Percentiles rank a stretch among this genome's conserved stretches.
Conservation (phyloP, 495 filamentous ascomycete genomes). For the Aspergillus affinis region DNA sequence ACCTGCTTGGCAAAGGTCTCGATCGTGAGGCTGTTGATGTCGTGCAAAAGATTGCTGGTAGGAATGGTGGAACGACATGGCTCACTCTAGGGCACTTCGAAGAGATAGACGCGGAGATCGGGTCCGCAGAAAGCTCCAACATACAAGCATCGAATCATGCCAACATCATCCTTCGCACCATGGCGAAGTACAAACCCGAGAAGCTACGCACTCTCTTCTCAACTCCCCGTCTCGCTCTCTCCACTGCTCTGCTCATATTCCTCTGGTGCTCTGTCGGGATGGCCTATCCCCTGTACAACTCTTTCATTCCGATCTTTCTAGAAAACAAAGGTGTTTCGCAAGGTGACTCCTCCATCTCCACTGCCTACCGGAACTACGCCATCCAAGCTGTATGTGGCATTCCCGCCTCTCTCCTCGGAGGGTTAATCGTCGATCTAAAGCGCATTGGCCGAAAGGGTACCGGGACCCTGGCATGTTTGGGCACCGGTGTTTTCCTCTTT, state of each 20-base stretch:
- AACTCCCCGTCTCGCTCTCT: slow-evolving; percentile 58
- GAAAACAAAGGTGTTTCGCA: slow-evolving; percentile 44
- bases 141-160: slow-evolving; percentile 21
- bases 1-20: slow-evolving; percentile 61
- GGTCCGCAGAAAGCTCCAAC: slow-evolving; percentile 16
- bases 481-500: slow-evolving; percentile 69
- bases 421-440: slow-evolving; percentile 57
- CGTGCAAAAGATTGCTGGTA: slow-evolving; percentile 59
- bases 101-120: slow-evolving; percentile 46
- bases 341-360: slow-evolving; percentile 47
- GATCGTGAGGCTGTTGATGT: slow-evolving; percentile 62
- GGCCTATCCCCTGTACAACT: slow-evolving; percentile 68
- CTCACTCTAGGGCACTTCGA: slow-evolving; percentile 46
- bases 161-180: neutral
- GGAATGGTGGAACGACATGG: slow-evolving; percentile 61
- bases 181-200: no score
- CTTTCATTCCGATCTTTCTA: slow-evolving; percentile 60
- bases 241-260: slow-evolving; percentile 64
- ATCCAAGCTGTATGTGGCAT: slow-evolving; percentile 64
- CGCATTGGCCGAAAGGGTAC: slow-evolving; percentile 62
- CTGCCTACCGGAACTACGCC: slow-evolving; percentile 71
- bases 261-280: slow-evolving; percentile 71
- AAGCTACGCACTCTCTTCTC: slow-evolving; percentile 45
- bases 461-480: slow-evolving; percentile 61
- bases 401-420: slow-evolving; percentile 64